Percentiles rank a stretch among this genome's conserved stretches.
Evolutionary conservation across 352 stramenopile genomes (phyloP).

Genomic region (Sclerospora graminicola): DNA sequence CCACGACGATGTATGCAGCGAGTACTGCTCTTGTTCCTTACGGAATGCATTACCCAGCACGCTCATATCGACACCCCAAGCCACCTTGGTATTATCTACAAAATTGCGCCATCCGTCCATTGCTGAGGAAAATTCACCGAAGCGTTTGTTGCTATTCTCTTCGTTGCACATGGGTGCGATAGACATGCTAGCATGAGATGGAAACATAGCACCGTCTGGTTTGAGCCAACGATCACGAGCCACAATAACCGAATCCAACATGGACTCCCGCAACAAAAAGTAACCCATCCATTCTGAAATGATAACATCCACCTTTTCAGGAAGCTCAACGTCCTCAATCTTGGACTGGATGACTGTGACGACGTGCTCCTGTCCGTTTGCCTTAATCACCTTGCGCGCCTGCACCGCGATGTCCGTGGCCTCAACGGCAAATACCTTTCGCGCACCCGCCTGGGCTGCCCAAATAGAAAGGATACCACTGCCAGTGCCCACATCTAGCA

Average conservation of each 20-base stretch:
- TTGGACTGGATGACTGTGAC: conserved; percentile 98
- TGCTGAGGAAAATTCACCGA: conserved; percentile 69
- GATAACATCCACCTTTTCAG: conserved; percentile 98
- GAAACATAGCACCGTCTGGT: conserved; percentile 95
- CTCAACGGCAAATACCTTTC: conserved; percentile 95
- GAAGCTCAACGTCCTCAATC: conserved; percentile 96
- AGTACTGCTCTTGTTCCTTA: conserved; percentile 85
- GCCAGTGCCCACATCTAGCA: conserved; percentile 99
- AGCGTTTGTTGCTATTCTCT: conserved; percentile 79
- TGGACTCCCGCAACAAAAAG: conserved; percentile 98
- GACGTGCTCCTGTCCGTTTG: conserved; percentile 93
- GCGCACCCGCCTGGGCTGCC: conserved; percentile 96
- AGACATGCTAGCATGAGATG: conserved; percentile 96
- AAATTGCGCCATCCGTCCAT: conserved; percentile 83
- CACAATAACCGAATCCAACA: conserved; percentile 98
- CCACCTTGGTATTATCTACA: conserved; percentile 87
- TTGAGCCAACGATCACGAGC: conserved; percentile 96
- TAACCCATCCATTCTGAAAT: conserved; percentile 99
- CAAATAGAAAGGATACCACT: conserved; percentile 98
- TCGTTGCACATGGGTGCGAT: conserved; percentile 95
- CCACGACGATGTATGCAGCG: conserved; percentile 78
- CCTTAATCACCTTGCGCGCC: conserved; percentile 91
- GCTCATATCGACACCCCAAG: conserved; percentile 97
- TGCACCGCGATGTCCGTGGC: conserved; percentile 98
- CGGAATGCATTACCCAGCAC: conserved; percentile 82